Evolutionary conservation across 495 filamentous ascomycete genomes (phyloP).

Genomic region (Penicillium arizonense): DNA sequence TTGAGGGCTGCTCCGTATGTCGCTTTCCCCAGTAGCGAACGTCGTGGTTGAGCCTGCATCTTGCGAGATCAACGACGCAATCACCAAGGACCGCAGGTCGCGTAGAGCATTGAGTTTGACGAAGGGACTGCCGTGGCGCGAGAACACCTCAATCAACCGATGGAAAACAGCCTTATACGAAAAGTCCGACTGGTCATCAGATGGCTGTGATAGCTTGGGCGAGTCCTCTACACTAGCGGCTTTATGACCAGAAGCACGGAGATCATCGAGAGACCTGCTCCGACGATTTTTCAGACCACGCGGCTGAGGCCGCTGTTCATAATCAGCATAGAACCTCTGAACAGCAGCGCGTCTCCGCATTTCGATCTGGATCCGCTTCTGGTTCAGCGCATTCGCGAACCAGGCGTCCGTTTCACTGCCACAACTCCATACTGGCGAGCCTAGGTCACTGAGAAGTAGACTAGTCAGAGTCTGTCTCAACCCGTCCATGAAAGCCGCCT

Average conservation of each 20-base stretch:
- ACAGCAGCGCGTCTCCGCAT: slow-evolving; percentile 60
- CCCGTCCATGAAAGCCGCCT: slow-evolving; percentile 67
- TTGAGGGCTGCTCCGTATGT: slow-evolving; percentile 2
- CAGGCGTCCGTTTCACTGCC: slow-evolving; percentile 91
- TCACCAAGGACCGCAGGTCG: slow-evolving; percentile 77
- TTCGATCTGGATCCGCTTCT: slow-evolving; percentile 73
- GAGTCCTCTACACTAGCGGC: neutral
- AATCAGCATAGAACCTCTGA: slow-evolving; percentile 45
- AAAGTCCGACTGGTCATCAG: slow-evolving; percentile 44
- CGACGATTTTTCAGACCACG: slow-evolving; percentile 22
- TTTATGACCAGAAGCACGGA: neutral
- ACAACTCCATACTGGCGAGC: slow-evolving; percentile 76
- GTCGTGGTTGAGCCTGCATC: slow-evolving; percentile 27
- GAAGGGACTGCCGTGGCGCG: slow-evolving; percentile 84
- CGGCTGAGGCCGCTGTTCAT: slow-evolving; percentile 33
- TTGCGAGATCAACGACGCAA: slow-evolving; percentile 64
- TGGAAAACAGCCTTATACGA: slow-evolving; percentile 74
- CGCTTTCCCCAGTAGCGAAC: neutral
- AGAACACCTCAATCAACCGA: slow-evolving; percentile 80
- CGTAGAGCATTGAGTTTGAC: slow-evolving; percentile 80
- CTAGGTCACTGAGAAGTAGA: slow-evolving; percentile 85
- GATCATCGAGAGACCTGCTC: slow-evolving; percentile 35
- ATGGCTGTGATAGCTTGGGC: neutral
- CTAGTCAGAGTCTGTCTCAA: slow-evolving; percentile 79
- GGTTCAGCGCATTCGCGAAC: slow-evolving; percentile 73